phyloP scores from a whole-genome alignment of 805 yeast species.

The Yamadazyma sp. region DNA sequence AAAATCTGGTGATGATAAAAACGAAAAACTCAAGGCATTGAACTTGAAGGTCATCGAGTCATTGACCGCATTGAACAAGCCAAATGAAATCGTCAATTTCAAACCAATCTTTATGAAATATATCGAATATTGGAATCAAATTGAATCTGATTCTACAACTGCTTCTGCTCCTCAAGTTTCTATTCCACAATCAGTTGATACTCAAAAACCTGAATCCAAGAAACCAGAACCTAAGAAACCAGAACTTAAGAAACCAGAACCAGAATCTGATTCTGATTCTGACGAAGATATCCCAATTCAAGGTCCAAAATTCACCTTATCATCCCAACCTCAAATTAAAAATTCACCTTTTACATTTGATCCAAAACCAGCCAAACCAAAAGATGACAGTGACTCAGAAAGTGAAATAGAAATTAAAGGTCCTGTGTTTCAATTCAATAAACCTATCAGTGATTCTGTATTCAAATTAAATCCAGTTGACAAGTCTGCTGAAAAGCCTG shows the following conservation, averaged over 20 bases:
- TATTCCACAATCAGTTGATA: neutral
- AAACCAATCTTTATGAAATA: constrained; percentile 58
- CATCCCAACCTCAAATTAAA: constrained; percentile 26
- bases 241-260: constrained; percentile 18
- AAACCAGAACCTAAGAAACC: constrained; percentile 10
- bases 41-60: constrained; percentile 57
- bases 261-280: constrained; percentile 19
- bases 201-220: too few species aligned
- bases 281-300: constrained; percentile 26
- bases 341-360: constrained; percentile 38
- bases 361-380: constrained; percentile 24
- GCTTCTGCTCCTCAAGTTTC: constrained; percentile 2
- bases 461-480: constrained; percentile 19
- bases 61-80: constrained; percentile 37
- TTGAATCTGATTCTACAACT: constrained; percentile 1
- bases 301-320: constrained; percentile 36
- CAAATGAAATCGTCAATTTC: constrained; percentile 54
- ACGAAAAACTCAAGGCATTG: constrained; percentile 59
- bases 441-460: constrained; percentile 33
- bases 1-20: constrained; percentile 16
- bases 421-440: constrained; percentile 55
- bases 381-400: constrained; percentile 30
- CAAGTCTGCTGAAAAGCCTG: neutral
- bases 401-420: constrained; percentile 68
- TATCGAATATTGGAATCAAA: constrained; percentile 42